Base-by-base conservation (phyloP, 257 asterid species). In the Leonotis leonurus region DNA sequence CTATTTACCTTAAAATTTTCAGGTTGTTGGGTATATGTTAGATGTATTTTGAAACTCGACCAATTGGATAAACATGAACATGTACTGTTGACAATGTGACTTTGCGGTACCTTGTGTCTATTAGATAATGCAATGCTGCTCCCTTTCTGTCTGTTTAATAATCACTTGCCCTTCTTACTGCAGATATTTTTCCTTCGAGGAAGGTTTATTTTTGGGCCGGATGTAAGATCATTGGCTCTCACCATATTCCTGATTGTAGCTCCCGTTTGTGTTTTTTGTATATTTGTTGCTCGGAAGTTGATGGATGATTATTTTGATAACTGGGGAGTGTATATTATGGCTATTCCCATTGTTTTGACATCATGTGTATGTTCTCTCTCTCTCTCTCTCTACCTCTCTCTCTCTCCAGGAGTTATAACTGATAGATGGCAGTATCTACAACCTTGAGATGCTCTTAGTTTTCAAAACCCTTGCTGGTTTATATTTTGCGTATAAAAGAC, bases 191-290 rank as follows among this genome's bases (percentile, higher is more conserved):
- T 80, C 56, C 87, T 87, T 59, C 87, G 73, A 62, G 96, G 96
- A 67, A 87, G 97, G 75, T 88, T 90, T 78, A 73, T 90, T 43
- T 90, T 90, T 73, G 97, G 97, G 60, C 96, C 96, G 13, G 97
- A 90, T 56, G 96, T 83, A 59, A 80, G 96, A 73, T 87, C 98
- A 24, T 54, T 87, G 77, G 89, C 79, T 6, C 87, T 90, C 68
- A 87, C 96, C 58, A 77, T 87, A 69, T 76, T 87, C 64, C 83
- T 90, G 69, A 87, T 90, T 27, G 89, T 83, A 35, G 95, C 89
- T 45, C 98, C 98, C 1, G 78, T 88, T n/a, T 56, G 84, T 26
- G 73, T 82, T 43, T 88, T 90, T 77, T 90, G 98, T 75, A 85
- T 78, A 70, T 90, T 87, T 74, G 89, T 90, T 76, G 98, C 91